Evolutionary conservation across 352 stramenopile species (phyloP).

Genomic region (Pythium rhizo-oryzae): DNA sequence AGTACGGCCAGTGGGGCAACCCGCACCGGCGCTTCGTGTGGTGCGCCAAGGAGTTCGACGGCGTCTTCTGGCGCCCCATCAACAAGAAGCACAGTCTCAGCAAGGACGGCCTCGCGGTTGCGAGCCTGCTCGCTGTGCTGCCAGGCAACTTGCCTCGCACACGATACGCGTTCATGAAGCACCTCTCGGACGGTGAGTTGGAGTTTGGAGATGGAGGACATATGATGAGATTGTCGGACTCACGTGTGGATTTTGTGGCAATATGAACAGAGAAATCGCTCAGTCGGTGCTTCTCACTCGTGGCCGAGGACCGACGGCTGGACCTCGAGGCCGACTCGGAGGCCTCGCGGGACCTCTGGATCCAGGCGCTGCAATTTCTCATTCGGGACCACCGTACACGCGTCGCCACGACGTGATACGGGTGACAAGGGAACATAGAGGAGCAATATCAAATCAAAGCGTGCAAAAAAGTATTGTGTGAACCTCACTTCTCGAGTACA

Average conservation of each 20-base stretch:
- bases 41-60: conserved; percentile 68
- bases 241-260: conserved; percentile 6
- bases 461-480: no score
- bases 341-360: conserved; percentile 63
- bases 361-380: conserved; percentile 51
- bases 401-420: not conserved
- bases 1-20: conserved; percentile 76
- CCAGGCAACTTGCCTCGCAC: conserved; percentile 62
- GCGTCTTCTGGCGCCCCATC: conserved; percentile 65
- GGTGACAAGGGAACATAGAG: not conserved
- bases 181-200: conserved; percentile 58
- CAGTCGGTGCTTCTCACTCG: conserved; percentile 62
- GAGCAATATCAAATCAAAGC: not conserved
- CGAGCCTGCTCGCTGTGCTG: conserved; percentile 51
- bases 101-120: conserved; percentile 57
- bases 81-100: conserved; percentile 66
- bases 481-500: no score
- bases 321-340: conserved; percentile 77
- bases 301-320: conserved; percentile 64
- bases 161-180: conserved; percentile 78
- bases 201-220: not conserved
- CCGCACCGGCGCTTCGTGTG: conserved; percentile 76
- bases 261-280: conserved; percentile 60
- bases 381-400: conserved; percentile 23
- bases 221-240: not conserved